Conservation (phyloP, 2,329 filamentous ascomycete genomes). For the Chaetoscypha palmicola region DNA sequence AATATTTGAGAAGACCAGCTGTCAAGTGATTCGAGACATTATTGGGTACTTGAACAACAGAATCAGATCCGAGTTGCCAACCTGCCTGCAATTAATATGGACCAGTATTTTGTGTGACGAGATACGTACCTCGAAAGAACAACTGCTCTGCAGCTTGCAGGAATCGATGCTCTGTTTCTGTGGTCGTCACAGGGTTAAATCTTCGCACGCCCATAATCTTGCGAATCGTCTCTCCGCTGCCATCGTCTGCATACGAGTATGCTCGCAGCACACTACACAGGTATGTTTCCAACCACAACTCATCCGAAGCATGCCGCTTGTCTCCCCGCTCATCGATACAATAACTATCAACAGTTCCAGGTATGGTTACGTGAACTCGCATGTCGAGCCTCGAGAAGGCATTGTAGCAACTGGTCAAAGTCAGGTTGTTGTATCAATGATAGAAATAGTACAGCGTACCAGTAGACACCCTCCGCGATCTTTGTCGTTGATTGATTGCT, state of each 20-base stretch:
- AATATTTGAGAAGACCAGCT: conserved; percentile 87
- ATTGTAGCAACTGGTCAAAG: conserved; percentile 74
- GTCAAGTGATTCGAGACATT: conserved; percentile 94
- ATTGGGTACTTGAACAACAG: conserved; percentile 94
- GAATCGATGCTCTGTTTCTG: conserved; percentile 96
- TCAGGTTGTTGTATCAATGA: conserved; percentile 14
- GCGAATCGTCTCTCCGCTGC: conserved; percentile 87
- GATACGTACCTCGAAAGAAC: conserved; percentile 81
- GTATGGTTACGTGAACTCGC: conserved; percentile 96
- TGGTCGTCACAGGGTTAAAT: conserved; percentile 96
- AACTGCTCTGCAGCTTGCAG: conserved; percentile 88
- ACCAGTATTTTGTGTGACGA: no score
- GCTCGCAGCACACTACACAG: conserved; percentile 89
- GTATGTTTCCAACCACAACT: conserved; percentile 95
- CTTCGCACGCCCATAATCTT: conserved; percentile 95
- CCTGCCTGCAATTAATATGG: no score
- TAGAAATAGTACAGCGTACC: conserved; percentile 46
- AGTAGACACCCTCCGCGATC: conserved; percentile 90
- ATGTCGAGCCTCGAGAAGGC: conserved; percentile 96
- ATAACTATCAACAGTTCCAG: conserved; percentile 92
- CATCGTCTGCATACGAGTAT: conserved; percentile 95
- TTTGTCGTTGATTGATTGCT: conserved; percentile 71
- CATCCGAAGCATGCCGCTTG: conserved; percentile 86
- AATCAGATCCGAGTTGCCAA: conserved; percentile 93
- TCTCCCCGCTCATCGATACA: conserved; percentile 96